Base-by-base conservation (phyloP, 2,329 filamentous ascomycete genomes). In the Penicillium sp. region DNA sequence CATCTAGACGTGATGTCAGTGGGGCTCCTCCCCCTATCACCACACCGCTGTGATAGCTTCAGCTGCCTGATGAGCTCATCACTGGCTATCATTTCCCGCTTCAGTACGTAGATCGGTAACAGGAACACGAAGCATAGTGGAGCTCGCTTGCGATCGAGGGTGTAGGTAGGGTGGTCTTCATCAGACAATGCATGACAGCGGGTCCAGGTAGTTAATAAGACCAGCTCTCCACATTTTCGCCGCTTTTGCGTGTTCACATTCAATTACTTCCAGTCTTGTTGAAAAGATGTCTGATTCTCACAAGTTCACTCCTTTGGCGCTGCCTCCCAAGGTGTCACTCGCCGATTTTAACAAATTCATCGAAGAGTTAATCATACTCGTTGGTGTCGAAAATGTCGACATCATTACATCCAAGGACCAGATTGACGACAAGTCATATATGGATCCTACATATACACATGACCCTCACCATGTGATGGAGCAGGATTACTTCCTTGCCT, bases 401-500 rank as follows among this genome's bases (percentile, higher is more conserved):
- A 52, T 70, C n/a, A 61, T 70, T 29, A 54, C 52, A 2, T 45
- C 52, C 14, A 41, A 49, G 6, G 56, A 62, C 39, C 31, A 65
- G 22, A 57, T 72, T 1, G 31, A 57, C 5, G 60, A 73, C 8
- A 62, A 62, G 5, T 58, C 63, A 27, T 73, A 73, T 37, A 52
- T 67, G 14, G 64, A 71, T 24, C 68, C 60, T 39, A 71, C 74
- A 27, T 75, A 76, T 53, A 74, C 72, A 1, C 75, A 78, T 57
- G 74, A 78, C 51, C 71, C 73, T 63, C 71, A 72, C 59, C 64
- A 76, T 54, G 60, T 82, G 27, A 60, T 76, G 33, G 74, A 77
- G 77, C 22, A 41, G 5, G 37, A 41, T 21, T 41, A 41, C 10
- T 41, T 41, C 37, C n/a, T 41, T 78, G 78, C 6, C 69, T 78